Evolutionary conservation across 164 flowering plant genomes (phyloP), one percentile per base, ranked within the genome.

Genomic region (Stephania japonica): DNA sequence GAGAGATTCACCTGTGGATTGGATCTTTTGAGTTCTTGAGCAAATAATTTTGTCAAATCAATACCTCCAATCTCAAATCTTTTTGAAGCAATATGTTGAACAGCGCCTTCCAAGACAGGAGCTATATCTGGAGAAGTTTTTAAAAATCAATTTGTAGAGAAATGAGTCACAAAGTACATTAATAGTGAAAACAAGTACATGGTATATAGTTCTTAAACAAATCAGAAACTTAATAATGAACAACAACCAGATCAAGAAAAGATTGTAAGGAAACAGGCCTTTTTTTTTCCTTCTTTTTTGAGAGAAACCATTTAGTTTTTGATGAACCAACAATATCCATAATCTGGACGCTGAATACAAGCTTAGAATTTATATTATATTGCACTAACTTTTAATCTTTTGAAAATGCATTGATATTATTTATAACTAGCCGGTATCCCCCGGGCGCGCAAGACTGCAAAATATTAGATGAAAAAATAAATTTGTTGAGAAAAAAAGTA

Each of bases 71-170:
- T 82, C 79, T 91, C 97, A 82, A 90, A 86, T 82, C 97, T 89
- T 82, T 89, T 90, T 7, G 97, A 96, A 41, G 98, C 98, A 85
- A 96, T 93, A 80, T 96, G 97, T 79, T 96, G 98, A 86, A 96
- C 99, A 47, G 99, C 99, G 76, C 99, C 99, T 91, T 96, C 99
- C 82, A 84, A 88, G 21, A 96, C 98, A 68, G 99, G 94, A 63
- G 99, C 99, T 82, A 96, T 92, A 90, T 96, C 99, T 96, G 88
- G 74, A 72, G 73, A 78, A 69, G 64, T n/a, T 59, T 66, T 42
- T 73, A 59, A 78, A 78, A 70, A 76, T n/a, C 27, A 67, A 42
- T 61, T 68, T 72, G 41, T 42, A 65, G 32, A 62, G 42, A 69
- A 38, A 63, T 73, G 74, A 70, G 42, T 42, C 50, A 26, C 16